phyloP scores from a whole-genome alignment of 1,139 yeast genomes.

The Arxiozyma slooffiae region DNA sequence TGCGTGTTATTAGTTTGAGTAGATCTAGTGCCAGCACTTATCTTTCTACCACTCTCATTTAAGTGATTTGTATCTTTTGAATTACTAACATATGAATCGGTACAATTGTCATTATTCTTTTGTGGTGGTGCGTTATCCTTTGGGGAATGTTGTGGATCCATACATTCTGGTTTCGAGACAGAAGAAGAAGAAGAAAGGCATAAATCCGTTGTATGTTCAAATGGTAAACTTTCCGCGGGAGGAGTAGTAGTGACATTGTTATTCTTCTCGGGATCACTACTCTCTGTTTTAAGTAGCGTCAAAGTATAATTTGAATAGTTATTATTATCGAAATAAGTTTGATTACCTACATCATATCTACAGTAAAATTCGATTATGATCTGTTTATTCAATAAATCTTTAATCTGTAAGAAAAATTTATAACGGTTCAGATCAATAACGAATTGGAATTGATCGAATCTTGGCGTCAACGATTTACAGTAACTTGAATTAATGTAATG shows the following conservation, averaged over 20 bases:
- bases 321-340: constrained; percentile 29
- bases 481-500: constrained; percentile 25
- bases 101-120: background rate
- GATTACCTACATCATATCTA: constrained; percentile 27
- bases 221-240: background rate
- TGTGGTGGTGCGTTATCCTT: background rate
- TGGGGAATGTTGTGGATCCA: background rate
- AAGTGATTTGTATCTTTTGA: too few species aligned
- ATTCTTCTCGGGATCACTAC: too few species aligned
- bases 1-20: background rate
- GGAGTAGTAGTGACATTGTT: background rate
- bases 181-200: too few species aligned
- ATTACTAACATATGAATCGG: too few species aligned
- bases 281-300: background rate
- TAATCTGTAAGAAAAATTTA: constrained; percentile 28
- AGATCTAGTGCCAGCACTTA: background rate
- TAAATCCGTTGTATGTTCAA: background rate
- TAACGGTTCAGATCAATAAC: constrained; percentile 22
- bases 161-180: too few species aligned
- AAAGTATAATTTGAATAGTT: constrained; percentile 25
- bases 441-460: constrained; percentile 25
- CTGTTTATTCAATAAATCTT: constrained; percentile 14
- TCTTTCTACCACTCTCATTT: background rate
- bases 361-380: constrained; percentile 24
- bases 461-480: constrained; percentile 18